These are phyloP conservation scores for Schizothecium vesticola DNA, from an alignment of 495 filamentous ascomycete species.

Conservation along the genomic window DNA sequence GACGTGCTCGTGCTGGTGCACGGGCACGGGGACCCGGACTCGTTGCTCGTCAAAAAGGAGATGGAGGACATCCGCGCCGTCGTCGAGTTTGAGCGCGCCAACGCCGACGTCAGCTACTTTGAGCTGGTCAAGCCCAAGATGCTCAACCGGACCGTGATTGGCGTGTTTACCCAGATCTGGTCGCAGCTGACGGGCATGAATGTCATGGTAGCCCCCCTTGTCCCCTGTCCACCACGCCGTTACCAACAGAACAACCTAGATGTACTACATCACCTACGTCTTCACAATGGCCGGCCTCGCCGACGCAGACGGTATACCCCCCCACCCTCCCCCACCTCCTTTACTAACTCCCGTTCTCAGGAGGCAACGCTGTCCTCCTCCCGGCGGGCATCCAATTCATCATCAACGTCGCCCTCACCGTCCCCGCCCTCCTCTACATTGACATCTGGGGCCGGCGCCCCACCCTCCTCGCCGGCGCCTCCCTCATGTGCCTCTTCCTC, in stretches of 20 bases:
- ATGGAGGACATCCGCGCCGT: constrained; percentile 64
- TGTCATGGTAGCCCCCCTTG: constrained; percentile 66
- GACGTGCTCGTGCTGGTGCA: constrained; percentile 62
- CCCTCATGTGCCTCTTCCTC: constrained; percentile 63
- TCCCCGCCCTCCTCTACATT: constrained; percentile 51
- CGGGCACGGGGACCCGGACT: constrained; percentile 56
- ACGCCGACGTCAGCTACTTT: constrained; percentile 57
- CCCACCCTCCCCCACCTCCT: neutral
- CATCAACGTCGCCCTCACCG: constrained; percentile 58
- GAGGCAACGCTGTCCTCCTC: constrained; percentile 45
- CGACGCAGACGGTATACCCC: constrained; percentile 29
- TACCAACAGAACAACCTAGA: constrained; percentile 23
- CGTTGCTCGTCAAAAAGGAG: constrained; percentile 59
- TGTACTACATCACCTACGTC: constrained; percentile 57
- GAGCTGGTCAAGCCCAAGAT: constrained; percentile 67
- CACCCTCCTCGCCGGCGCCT: constrained; percentile 58
- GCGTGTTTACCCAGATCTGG: constrained; percentile 80
- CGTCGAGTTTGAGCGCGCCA: constrained; percentile 62
- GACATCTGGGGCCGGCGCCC: constrained; percentile 58
- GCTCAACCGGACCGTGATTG: constrained; percentile 69
- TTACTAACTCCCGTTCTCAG: neutral
- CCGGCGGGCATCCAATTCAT: constrained; percentile 71
- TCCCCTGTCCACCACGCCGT: constrained; percentile 21
- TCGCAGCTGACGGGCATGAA: constrained; percentile 81
- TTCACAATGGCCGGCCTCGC: constrained; percentile 67